These are phyloP conservation scores for Fusarium drepaniforme DNA, from an alignment of 2,329 filamentous ascomycete genomes.

Conservation along the genomic window DNA sequence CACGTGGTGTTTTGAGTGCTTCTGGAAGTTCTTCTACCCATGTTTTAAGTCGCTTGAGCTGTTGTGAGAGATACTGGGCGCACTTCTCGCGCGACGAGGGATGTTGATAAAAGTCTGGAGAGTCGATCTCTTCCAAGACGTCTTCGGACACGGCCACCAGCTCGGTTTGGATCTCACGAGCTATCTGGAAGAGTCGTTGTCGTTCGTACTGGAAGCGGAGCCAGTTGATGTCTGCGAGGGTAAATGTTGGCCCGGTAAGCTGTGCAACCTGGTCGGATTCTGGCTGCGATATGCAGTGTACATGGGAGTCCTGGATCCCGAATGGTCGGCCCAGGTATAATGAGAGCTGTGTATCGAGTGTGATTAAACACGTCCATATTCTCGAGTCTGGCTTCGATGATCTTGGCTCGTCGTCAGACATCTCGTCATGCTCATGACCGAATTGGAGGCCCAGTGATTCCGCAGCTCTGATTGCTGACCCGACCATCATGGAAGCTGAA, in stretches of 20 bases:
- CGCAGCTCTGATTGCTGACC: slow-evolving; percentile 31
- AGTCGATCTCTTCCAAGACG: slow-evolving; percentile 24
- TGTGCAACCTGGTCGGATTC: slow-evolving; percentile 26
- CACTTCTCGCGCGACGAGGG: slow-evolving; percentile 42
- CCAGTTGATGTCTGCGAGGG: slow-evolving; percentile 36
- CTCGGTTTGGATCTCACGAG: slow-evolving; percentile 32
- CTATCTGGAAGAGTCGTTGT: slow-evolving; percentile 25
- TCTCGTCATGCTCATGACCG: neutral
- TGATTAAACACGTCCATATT: slow-evolving; percentile 37
- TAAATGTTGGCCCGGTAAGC: slow-evolving; percentile 31
- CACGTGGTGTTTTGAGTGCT: slow-evolving; percentile 52
- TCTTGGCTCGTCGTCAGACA: neutral
- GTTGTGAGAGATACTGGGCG: slow-evolving; percentile 44
- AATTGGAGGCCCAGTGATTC: slow-evolving; percentile 37
- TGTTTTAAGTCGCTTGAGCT: slow-evolving; percentile 45
- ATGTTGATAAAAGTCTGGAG: slow-evolving; percentile 41
- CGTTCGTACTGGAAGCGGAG: slow-evolving; percentile 38
- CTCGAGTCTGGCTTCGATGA: neutral
- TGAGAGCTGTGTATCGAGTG: slow-evolving; percentile 34
- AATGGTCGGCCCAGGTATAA: slow-evolving; percentile 37
- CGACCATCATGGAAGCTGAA: slow-evolving; percentile 31
- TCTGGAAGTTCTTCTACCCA: slow-evolving; percentile 51
- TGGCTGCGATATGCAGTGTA: neutral
- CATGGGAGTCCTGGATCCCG: neutral
- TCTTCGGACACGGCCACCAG: slow-evolving; percentile 29